Evolutionary conservation across 2,329 filamentous ascomycete species (phyloP).

Genomic region (Fusarium foetens): DNA sequence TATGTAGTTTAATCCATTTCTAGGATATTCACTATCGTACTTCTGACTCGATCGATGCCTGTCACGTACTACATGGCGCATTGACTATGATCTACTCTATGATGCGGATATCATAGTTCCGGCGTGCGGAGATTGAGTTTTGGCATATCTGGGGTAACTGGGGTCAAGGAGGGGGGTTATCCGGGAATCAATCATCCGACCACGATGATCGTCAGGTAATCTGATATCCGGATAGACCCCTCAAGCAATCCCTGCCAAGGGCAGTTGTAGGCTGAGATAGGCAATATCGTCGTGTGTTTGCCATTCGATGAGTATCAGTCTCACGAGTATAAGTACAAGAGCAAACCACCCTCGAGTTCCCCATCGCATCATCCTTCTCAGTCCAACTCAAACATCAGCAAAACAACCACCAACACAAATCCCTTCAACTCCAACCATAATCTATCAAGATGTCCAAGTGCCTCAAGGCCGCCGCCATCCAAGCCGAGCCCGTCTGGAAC

Average conservation of each 20-base stretch:
- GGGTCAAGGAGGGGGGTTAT: not conserved
- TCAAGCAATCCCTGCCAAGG: not conserved
- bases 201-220: not conserved
- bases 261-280: not conserved
- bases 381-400: not conserved
- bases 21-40: not conserved
- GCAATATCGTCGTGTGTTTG: not conserved
- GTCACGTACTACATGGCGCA: not conserved
- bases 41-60: not conserved
- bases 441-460: constrained; percentile 8
- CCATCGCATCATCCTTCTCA: not conserved
- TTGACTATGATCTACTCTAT: not conserved
- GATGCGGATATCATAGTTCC: not conserved
- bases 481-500: constrained; percentile 43
- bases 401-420: not conserved
- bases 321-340: not conserved
- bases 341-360: not conserved
- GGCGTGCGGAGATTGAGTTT: not conserved
- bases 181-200: not conserved
- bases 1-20: not conserved
- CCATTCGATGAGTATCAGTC: accelerated
- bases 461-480: constrained; percentile 42
- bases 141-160: not conserved
- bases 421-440: not conserved
- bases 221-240: not conserved